These are phyloP conservation scores for Naegleria gruberi DNA, from an alignment of 208 protist genomes.

Conservation along the genomic window DNA sequence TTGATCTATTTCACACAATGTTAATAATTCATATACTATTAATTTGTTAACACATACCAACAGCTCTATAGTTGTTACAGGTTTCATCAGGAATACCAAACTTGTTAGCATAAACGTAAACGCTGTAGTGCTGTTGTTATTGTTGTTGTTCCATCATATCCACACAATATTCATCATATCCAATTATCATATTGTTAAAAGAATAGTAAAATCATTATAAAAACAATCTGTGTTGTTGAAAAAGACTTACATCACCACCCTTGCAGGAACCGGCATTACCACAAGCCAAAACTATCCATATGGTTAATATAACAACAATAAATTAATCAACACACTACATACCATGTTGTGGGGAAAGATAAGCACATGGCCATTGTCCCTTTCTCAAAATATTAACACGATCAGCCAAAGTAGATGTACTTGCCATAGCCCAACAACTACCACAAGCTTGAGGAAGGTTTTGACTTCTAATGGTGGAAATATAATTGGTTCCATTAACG, in stretches of 20 bases:
- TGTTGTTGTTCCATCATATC: not conserved
- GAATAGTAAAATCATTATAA: too few species aligned
- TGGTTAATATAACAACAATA: too few species aligned
- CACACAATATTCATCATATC: too few species aligned
- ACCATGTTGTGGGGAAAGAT: constrained; percentile 33
- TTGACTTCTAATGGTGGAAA: not conserved
- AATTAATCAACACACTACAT: too few species aligned
- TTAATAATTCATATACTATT: not conserved
- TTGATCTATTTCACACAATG: not conserved
- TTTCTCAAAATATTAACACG: constrained; percentile 48
- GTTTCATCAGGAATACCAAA: constrained; percentile 13
- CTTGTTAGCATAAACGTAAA: constrained; percentile 16
- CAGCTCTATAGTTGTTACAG: constrained; percentile 9
- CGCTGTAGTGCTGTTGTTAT: not conserved
- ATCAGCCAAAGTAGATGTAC: constrained; percentile 33
- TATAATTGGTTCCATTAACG: not conserved
- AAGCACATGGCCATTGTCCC: constrained; percentile 27
- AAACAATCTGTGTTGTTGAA: not conserved
- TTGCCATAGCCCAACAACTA: constrained; percentile 21
- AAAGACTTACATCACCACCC: constrained; percentile 27
- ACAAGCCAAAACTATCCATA: constrained; percentile 9
- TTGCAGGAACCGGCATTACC: constrained; percentile 25
- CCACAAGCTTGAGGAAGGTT: not conserved
- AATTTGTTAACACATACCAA: not conserved
- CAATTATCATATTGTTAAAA: too few species aligned